Conservation (phyloP, 1,284 basidiomycete genomes). For the Boletus austroedulis region DNA sequence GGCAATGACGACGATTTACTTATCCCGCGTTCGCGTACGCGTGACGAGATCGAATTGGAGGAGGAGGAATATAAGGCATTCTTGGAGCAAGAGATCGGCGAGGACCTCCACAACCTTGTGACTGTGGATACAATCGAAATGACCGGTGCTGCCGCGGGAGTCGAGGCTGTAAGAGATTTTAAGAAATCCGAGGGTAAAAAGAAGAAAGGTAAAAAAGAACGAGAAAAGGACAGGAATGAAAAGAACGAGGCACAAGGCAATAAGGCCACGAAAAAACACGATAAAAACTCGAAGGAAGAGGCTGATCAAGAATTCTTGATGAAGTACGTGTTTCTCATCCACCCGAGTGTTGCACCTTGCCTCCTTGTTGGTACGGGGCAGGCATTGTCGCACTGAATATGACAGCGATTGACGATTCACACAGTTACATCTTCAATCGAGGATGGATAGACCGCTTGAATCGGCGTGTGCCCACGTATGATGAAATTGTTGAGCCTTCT, state of each 20-base stretch:
- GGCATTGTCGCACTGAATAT: neutral
- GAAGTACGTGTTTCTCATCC: slow-evolving; percentile 59
- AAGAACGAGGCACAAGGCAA: slow-evolving; percentile 34
- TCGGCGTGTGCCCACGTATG: slow-evolving; percentile 77
- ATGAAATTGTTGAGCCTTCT: slow-evolving; percentile 60
- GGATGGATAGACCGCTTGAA: slow-evolving; percentile 87
- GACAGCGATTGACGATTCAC: slow-evolving; percentile 5
- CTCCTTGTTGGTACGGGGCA: neutral
- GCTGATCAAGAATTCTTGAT: slow-evolving; percentile 85
- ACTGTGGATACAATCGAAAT: slow-evolving; percentile 39
- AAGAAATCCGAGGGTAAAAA: slow-evolving; percentile 36
- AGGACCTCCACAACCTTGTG: slow-evolving; percentile 63
- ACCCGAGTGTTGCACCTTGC: neutral
- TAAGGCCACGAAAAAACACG: slow-evolving; percentile 34
- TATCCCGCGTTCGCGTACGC: slow-evolving; percentile 70
- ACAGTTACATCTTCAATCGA: slow-evolving; percentile 89
- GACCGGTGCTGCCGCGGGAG: slow-evolving; percentile 22
- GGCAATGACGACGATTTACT: slow-evolving; percentile 57
- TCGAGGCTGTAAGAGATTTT: slow-evolving; percentile 29
- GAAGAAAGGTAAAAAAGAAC: slow-evolving; percentile 33
- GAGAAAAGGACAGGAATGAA: slow-evolving; percentile 36
- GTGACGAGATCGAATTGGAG: slow-evolving; percentile 72
- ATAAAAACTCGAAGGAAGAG: slow-evolving; percentile 50
- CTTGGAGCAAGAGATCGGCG: slow-evolving; percentile 79
- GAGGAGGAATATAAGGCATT: slow-evolving; percentile 81